These are phyloP conservation scores for Irpex lacteus DNA, from an alignment of 1,284 basidiomycete genomes.

Conservation along the genomic window DNA sequence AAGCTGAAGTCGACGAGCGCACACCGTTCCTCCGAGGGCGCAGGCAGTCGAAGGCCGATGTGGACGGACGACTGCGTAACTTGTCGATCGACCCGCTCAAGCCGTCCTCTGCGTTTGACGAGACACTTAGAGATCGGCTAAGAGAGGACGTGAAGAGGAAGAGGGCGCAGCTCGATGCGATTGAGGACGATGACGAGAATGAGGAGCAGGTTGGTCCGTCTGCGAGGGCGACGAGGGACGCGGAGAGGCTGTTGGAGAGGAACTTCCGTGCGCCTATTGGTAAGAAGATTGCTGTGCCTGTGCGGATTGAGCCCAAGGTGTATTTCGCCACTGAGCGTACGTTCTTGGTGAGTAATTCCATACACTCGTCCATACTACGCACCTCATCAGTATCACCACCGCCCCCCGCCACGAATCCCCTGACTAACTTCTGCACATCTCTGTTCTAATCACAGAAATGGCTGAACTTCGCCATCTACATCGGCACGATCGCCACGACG, in stretches of 20 bases:
- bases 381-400: background rate
- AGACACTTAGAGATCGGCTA: constrained; percentile 68
- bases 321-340: constrained; percentile 96
- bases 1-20: constrained; percentile 37
- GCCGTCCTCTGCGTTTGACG: constrained; percentile 78
- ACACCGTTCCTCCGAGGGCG: constrained; percentile 37
- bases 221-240: constrained; percentile 30
- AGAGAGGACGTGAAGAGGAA: constrained; percentile 32
- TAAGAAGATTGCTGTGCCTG: constrained; percentile 89
- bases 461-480: constrained; percentile 89
- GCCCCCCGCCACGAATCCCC: background rate
- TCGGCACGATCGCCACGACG: constrained; percentile 86
- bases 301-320: constrained; percentile 96
- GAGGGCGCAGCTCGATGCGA: constrained; percentile 16
- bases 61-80: constrained; percentile 30
- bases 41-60: constrained; percentile 19
- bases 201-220: constrained; percentile 35
- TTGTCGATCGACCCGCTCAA: constrained; percentile 84
- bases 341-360: constrained; percentile 60
- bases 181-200: constrained; percentile 34
- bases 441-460: constrained; percentile 63
- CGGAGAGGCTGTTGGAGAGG: constrained; percentile 64
- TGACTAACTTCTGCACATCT: constrained; percentile 11
- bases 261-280: constrained; percentile 83
- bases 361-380: background rate